A percentile compares a stretch with the other conserved stretches of the same genome.
Conservation (phyloP, 2,329 filamentous ascomycete genomes). For the Beauveria asiatica region DNA sequence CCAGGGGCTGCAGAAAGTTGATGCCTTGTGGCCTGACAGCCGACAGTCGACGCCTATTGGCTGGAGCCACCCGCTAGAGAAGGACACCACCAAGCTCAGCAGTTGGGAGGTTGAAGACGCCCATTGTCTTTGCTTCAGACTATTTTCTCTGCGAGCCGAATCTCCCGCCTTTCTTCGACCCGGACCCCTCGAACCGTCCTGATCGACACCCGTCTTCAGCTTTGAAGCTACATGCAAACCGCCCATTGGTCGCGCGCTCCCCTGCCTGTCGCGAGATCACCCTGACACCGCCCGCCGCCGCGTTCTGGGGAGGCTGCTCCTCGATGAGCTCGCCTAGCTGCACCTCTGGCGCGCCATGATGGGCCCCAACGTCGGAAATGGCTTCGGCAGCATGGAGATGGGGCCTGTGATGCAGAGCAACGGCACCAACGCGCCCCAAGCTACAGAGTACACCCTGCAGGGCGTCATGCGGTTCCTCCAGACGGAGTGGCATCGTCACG, state of each 20-base stretch:
- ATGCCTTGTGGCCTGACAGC: conserved; percentile 31
- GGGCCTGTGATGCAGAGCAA: conserved; percentile 36
- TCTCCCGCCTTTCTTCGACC: not conserved
- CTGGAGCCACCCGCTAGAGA: conserved; percentile 4
- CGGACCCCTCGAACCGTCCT: not conserved
- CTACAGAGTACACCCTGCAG: conserved; percentile 55
- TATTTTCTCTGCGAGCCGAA: not conserved
- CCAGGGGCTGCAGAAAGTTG: conserved; percentile 17
- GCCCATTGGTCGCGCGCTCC: conserved; percentile 15
- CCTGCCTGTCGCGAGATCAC: conserved; percentile 15
- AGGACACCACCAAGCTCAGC: conserved; percentile 12
- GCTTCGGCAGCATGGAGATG: conserved; percentile 38
- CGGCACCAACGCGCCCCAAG: conserved; percentile 43
- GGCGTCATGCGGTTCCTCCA: conserved; percentile 98
- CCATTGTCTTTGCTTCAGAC: not conserved
- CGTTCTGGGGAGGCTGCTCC: conserved; percentile 18
- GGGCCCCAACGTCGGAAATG: conserved; percentile 36
- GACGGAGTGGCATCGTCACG: conserved; percentile 97
- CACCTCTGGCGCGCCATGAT: conserved; percentile 29
- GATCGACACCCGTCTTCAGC: not conserved
- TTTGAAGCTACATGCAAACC: conserved; percentile 9
- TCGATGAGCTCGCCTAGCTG: conserved; percentile 30
- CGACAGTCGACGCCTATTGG: conserved; percentile 21
- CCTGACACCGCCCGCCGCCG: conserved; percentile 5
- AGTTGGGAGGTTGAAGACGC: conserved; percentile 9